Base-by-base conservation (phyloP, 441 rosid genomes). In the Viola pubescens region DNA sequence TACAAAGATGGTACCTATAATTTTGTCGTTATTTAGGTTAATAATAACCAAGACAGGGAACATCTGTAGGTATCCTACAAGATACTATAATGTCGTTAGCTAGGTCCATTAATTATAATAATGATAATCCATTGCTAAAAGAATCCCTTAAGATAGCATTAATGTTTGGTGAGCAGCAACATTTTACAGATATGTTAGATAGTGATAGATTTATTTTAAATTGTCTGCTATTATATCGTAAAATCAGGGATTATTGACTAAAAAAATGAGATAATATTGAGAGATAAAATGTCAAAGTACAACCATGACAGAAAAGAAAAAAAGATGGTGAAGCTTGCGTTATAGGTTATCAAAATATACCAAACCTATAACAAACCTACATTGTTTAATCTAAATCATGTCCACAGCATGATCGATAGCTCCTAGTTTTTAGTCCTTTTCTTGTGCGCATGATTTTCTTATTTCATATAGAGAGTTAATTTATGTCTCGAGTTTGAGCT, bases 121-220 rank as follows among this genome's bases (percentile, higher is more conserved):
- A 26, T 26, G 2, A 2, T 26, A 26, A 26, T 2, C 34, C 34
- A 26, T 2, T 26, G 34, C 2, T 26, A 26, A 26, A 26, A 26
- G 34, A 26, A 26, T 26, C 34, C 34, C 34, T 26, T 26, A 26
- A 26, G 34, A 26, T 26, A 26, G 34, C 34, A 26, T 26, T 26
- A 26, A 2, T 26, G 34, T 26, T 26, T 26, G 34, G 34, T 26
- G 34, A 26, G 34, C 34, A 26, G 34, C 34, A 26, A 26, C 34
- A 26, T 26, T 26, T 26, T 26, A 26, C 3, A 26, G 34, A 26
- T 26, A 26, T 26, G 2, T 26, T 2, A 53, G 47, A 54, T 16
- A 37, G 6, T 46, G 59, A 62, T 46, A 38, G 54, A 53, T 53
- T 53, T 19, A 49, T 14, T 3, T 49, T 49, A 39, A n/a, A 40